These are phyloP conservation scores for Aspergillus carlsbadensis DNA, from an alignment of 495 filamentous ascomycete genomes.

Conservation along the genomic window DNA sequence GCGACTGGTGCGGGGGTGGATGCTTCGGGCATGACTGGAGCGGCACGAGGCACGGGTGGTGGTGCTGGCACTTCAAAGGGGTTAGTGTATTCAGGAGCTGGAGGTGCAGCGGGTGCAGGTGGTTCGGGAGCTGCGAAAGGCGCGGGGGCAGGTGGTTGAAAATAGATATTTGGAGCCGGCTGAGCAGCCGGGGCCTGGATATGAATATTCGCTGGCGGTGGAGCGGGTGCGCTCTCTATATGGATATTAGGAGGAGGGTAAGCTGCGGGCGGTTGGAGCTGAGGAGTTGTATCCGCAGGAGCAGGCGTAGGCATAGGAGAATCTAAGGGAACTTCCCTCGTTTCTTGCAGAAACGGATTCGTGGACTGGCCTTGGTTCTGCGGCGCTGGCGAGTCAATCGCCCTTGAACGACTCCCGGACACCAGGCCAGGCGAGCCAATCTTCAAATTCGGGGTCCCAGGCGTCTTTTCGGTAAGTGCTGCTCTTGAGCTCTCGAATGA, in stretches of 20 bases:
- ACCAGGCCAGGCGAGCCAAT: background rate
- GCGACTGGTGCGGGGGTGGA: conserved; percentile 4
- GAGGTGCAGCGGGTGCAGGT: background rate
- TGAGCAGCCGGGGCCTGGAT: conserved; percentile 6
- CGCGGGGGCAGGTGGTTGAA: background rate
- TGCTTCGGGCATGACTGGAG: background rate
- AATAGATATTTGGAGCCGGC: conserved; percentile 1
- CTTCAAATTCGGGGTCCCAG: background rate
- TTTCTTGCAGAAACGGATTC: conserved; percentile 15
- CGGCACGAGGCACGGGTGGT: background rate
- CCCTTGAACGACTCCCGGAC: background rate
- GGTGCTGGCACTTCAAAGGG: background rate
- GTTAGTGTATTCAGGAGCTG: background rate
- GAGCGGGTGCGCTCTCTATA: conserved; percentile 5
- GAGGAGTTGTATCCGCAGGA: background rate
- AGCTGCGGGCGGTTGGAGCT: background rate
- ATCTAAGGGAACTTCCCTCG: background rate
- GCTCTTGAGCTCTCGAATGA: background rate
- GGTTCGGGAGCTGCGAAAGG: too few species aligned
- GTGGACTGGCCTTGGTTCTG: background rate
- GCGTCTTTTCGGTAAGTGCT: background rate
- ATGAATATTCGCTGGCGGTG: conserved; percentile 10
- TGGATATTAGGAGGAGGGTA: background rate
- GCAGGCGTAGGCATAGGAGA: conserved; percentile 10
- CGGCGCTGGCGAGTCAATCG: background rate